These are phyloP conservation scores for Aegilops longissima DNA, from an alignment of 176 grass and related monocot genomes.

Conservation along the genomic window DNA sequence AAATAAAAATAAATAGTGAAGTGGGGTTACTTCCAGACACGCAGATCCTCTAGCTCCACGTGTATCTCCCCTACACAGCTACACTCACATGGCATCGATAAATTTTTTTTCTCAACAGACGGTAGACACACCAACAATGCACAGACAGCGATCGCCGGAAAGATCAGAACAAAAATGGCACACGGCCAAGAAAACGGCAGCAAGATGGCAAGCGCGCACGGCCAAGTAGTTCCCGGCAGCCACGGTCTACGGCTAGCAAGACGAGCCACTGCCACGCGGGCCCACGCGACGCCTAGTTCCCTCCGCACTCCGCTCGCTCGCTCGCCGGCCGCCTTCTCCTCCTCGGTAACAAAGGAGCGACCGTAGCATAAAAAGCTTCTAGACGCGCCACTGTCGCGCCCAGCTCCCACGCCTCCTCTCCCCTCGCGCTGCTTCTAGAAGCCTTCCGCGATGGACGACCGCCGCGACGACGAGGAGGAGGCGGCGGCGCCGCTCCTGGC, in stretches of 20 bases:
- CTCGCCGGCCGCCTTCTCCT: slow-evolving; percentile 12
- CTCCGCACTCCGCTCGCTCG: not conserved
- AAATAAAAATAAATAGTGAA: not conserved
- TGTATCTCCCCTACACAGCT: not conserved
- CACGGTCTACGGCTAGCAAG: no score
- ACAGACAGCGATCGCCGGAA: not conserved
- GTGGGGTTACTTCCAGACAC: not conserved
- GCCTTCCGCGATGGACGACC: slow-evolving; percentile 4
- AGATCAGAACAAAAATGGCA: not conserved
- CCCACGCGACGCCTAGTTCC: not conserved
- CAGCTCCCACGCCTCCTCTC: not conserved
- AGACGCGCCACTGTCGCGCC: not conserved
- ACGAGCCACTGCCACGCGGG: not conserved
- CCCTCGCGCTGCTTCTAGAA: not conserved
- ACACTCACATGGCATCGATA: not conserved
- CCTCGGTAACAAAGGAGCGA: not conserved
- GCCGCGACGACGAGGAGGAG: slow-evolving; percentile 37
- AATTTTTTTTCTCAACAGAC: not conserved
- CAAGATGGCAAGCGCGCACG: not conserved
- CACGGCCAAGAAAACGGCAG: slow-evolving; percentile 14
- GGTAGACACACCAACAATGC: not conserved
- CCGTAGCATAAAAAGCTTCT: not conserved
- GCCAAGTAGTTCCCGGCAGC: not conserved
- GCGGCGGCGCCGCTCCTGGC: slow-evolving; percentile 24
- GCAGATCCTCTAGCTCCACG: not conserved